Percentiles rank a stretch among this genome's conserved stretches.
Conservation (phyloP, 352 stramenopile species). For the Phytophthora ramorum region DNA sequence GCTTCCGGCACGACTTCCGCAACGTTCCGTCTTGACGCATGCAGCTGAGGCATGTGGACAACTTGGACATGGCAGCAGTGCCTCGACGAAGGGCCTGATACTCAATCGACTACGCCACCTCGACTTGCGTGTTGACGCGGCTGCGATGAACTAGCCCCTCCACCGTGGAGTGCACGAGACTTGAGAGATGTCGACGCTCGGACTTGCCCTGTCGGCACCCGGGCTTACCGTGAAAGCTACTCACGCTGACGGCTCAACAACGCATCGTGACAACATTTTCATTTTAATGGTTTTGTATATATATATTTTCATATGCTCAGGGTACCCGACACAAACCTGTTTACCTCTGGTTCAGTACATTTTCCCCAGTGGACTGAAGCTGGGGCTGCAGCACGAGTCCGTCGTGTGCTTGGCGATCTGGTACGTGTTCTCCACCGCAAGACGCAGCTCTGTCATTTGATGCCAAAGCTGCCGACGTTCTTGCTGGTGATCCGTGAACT, state of each 20-base stretch:
- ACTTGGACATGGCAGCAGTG: background rate
- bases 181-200: background rate
- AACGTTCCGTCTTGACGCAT: conserved; percentile 26
- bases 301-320: background rate
- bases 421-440: conserved; percentile 57
- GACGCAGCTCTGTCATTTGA: conserved; percentile 53
- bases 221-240: too few species aligned
- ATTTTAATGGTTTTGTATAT: background rate
- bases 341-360: conserved; percentile 8
- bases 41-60: conserved; percentile 9
- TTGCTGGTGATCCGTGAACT: conserved; percentile 40
- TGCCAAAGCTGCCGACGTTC: conserved; percentile 38
- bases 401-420: conserved; percentile 49
- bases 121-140: conserved; percentile 1
- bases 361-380: conserved; percentile 27
- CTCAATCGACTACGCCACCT: background rate
- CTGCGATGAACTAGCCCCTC: conserved; percentile 4
- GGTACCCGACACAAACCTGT: background rate
- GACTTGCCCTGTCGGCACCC: too few species aligned
- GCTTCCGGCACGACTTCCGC: conserved; percentile 1
- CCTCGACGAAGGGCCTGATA: background rate
- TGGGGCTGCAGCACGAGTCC: conserved; percentile 35
- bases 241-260: too few species aligned
- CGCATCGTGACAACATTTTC: background rate
- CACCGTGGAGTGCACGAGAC: background rate